Evolutionary conservation across 176 grass and related monocot species (phyloP).

Genomic region (Carex littledalei): DNA sequence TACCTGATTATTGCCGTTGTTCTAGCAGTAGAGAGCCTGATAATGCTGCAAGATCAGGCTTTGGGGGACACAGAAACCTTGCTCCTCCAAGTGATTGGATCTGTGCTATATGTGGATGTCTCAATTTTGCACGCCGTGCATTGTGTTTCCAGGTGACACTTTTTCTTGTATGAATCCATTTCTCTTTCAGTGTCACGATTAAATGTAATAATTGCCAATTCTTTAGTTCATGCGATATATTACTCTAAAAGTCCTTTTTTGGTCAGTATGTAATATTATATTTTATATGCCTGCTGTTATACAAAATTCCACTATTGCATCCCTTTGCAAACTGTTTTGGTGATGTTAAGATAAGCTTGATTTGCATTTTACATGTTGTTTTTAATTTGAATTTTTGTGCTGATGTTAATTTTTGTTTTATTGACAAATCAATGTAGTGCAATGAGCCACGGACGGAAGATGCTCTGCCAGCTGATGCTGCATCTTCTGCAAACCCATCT

Average conservation of each 20-base stretch:
- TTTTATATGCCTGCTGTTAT: neutral
- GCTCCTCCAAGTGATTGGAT: conserved; percentile 87
- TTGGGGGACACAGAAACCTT: conserved; percentile 58
- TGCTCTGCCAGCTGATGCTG: conserved; percentile 67
- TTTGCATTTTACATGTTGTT: neutral
- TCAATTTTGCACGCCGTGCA: conserved; percentile 96
- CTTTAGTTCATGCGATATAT: neutral
- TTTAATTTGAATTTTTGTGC: conserved; percentile 8
- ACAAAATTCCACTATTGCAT: neutral
- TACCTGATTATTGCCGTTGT: conserved; percentile 23
- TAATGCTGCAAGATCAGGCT: conserved; percentile 35
- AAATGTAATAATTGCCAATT: neutral
- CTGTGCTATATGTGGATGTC: conserved; percentile 83
- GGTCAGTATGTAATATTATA: neutral
- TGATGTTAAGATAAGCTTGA: neutral
- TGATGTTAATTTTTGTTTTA: conserved; percentile 25
- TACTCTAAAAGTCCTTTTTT: neutral
- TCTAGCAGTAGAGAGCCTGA: conserved; percentile 97
- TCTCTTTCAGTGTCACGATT: neutral
- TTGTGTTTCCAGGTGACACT: conserved; percentile 85
- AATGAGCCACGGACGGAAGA: conserved; percentile 89
- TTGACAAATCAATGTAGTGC: conserved; percentile 46
- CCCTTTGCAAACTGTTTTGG: neutral
- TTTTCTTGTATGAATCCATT: neutral
- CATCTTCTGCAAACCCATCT: conserved; percentile 39